phyloP scores from a whole-genome alignment of 1,284 basidiomycete genomes.

The Hymenochaete sp. region DNA sequence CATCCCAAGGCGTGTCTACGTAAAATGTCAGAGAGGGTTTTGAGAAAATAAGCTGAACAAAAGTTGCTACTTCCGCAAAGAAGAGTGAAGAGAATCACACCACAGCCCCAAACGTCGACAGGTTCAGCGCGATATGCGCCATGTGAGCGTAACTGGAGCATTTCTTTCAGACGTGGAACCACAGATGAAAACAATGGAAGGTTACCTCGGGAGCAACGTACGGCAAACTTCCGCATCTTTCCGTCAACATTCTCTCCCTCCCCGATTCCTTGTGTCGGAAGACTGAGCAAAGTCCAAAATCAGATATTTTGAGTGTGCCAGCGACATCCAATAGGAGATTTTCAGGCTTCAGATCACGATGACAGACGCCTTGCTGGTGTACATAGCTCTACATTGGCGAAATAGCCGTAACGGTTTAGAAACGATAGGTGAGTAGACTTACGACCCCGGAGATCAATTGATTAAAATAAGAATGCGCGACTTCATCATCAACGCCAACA shows the following conservation, averaged over 20 bases:
- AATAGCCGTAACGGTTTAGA: conserved; percentile 14
- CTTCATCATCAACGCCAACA: conserved; percentile 78
- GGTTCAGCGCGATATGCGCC: conserved; percentile 81
- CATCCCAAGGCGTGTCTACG: conserved; percentile 98
- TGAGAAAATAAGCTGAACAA: background rate
- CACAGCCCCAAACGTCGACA: conserved; percentile 92
- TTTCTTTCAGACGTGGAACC: conserved; percentile 6
- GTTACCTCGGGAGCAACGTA: conserved; percentile 26
- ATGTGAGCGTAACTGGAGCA: conserved; percentile 40
- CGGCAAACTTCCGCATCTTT: conserved; percentile 47
- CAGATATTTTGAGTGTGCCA: conserved; percentile 83
- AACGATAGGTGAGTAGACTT: conserved; percentile 22
- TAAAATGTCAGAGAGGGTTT: no score
- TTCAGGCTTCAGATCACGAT: conserved; percentile 95
- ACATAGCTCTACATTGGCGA: conserved; percentile 58
- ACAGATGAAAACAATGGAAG: background rate
- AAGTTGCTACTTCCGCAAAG: conserved; percentile 82
- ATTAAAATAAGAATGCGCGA: conserved; percentile 87
- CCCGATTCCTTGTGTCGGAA: conserved; percentile 86
- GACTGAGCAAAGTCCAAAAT: conserved; percentile 92
- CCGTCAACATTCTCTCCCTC: conserved; percentile 58
- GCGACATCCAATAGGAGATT: conserved; percentile 80
- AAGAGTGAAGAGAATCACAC: conserved; percentile 92
- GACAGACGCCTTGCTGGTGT: conserved; percentile 86
- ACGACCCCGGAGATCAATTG: conserved; percentile 81